Evolutionary conservation across 2,329 filamentous ascomycete genomes (phyloP).

Genomic region (Whalleya microplaca): DNA sequence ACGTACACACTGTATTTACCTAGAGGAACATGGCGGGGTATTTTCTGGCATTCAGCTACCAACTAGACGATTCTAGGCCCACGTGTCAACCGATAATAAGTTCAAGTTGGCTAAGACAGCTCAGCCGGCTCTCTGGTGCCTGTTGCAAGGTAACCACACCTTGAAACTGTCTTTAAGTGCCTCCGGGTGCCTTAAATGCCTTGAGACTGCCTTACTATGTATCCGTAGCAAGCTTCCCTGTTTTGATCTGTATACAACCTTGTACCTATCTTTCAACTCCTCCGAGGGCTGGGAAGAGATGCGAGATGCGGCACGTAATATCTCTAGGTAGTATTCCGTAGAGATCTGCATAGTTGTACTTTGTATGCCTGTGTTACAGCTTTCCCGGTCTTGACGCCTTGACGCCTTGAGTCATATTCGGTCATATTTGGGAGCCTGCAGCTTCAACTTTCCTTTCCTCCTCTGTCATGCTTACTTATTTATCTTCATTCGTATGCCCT

Average conservation of each 20-base stretch:
- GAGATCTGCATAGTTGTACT: neutral
- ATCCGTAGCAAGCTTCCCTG: no score
- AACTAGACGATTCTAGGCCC: slow-evolving; percentile 10
- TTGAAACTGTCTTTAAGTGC: no score
- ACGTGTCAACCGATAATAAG: slow-evolving; percentile 25
- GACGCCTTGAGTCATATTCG: neutral
- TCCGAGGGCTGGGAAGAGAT: neutral
- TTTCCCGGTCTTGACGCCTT: no score
- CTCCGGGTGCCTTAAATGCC: no score
- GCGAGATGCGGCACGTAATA: neutral
- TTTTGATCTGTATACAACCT: no score
- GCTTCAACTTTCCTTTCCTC: no score
- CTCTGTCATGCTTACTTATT: no score
- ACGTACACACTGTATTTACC: no score
- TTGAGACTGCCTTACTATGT: no score
- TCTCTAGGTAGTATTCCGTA: neutral
- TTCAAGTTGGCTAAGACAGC: slow-evolving; percentile 9
- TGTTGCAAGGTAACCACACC: neutral
- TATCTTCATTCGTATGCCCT: neutral
- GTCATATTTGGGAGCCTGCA: no score
- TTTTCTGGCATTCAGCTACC: neutral
- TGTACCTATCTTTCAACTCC: no score
- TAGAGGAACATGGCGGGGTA: no score
- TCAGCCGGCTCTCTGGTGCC: neutral
- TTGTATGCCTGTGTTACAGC: neutral